Conservation (phyloP, 2,329 filamentous ascomycete genomes). For the Mycocentrospora acerina region DNA sequence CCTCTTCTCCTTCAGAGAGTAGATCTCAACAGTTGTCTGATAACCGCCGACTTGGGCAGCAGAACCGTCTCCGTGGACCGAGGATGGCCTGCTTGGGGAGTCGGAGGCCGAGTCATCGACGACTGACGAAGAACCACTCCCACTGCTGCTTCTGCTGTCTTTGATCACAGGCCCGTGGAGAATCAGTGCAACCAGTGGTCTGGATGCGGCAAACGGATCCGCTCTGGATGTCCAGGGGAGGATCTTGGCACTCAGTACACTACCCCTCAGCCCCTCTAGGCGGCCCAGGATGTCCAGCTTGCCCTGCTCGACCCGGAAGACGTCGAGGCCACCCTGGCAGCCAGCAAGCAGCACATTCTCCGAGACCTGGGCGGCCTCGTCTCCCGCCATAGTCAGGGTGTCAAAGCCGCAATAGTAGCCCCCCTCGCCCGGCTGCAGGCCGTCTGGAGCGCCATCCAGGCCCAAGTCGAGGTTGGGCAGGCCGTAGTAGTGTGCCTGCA, state of each 20-base stretch:
- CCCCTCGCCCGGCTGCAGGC: conserved; percentile 63
- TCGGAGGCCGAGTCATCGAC: conserved; percentile 41
- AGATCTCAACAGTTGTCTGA: conserved; percentile 86
- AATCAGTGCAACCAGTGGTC: conserved; percentile 76
- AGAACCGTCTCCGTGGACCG: conserved; percentile 26
- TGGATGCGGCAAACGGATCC: conserved; percentile 56
- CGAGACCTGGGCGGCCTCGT: conserved; percentile 45
- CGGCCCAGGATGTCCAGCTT: conserved; percentile 69
- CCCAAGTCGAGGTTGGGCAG: conserved; percentile 70
- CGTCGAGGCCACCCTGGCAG: conserved; percentile 76
- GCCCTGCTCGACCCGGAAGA: conserved; percentile 71
- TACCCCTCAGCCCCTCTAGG: conserved; percentile 75
- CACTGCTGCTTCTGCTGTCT: conserved; percentile 41
- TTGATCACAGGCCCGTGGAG: conserved; percentile 74
- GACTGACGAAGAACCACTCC: conserved; percentile 39
- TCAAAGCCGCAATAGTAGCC: conserved; percentile 85
- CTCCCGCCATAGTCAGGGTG: conserved; percentile 55
- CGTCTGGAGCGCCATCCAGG: conserved; percentile 48
- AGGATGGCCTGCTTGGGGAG: conserved; percentile 39
- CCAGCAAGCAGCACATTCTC: conserved; percentile 75
- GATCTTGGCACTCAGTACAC: conserved; percentile 80
- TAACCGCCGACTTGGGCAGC: conserved; percentile 59
- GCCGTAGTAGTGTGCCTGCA: conserved; percentile 76
- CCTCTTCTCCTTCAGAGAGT: conserved; percentile 75
- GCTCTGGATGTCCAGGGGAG: conserved; percentile 65